Evolutionary conservation across 2,329 filamentous ascomycete species (phyloP), one percentile per base, ranked within the genome.

Genomic region (Hansfordia pulvinata): DNA sequence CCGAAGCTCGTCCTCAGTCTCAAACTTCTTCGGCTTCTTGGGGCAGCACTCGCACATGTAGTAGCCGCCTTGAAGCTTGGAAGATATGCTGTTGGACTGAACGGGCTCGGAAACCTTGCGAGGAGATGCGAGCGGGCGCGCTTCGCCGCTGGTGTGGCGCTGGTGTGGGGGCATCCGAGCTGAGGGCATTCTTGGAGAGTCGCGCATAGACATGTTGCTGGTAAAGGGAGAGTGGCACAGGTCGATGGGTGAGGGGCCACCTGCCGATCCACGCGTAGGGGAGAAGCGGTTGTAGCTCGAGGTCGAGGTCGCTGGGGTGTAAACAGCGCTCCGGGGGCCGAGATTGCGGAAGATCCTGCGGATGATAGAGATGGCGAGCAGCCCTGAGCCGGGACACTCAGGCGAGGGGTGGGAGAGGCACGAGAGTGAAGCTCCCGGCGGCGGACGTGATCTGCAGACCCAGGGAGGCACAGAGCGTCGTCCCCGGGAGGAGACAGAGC

Each of bases 1-100:
- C 86, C 74, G 74, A 30, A 96, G 60, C 38, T 93, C 83, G 36
- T 88, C 79, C 35, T 73, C 64, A 4, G 73, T 82, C 39, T 92
- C 83, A 43, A 94, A 94, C 46, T 92, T 93, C 54, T 92, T 93
- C 2, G 86, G 86, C 54, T 94, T 94, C 54, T 94, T 94, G 0
- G 85, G 86, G 53, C 86, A 96, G 51, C 88, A 96, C 44, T 93
- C 84, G 54, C 86, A 96, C 55, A 93, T 69, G 36, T 57, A 61
- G 23, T 64, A 63, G 2, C 55, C 42, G 5, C 44, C 62, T 30
- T 66, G 62, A 15, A 69, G 49, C 40, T 67, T 67, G n/a, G 60
- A 49, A n/a, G n/a, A n/a, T n/a, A n/a, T n/a, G 4, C 51, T 46
- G 19, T 44, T 48, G 10, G 52, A 46, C 42, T 66, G 66, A 23